These are phyloP conservation scores for Lupinus albus DNA, from an alignment of 306 rosid genomes.

Conservation along the genomic window DNA sequence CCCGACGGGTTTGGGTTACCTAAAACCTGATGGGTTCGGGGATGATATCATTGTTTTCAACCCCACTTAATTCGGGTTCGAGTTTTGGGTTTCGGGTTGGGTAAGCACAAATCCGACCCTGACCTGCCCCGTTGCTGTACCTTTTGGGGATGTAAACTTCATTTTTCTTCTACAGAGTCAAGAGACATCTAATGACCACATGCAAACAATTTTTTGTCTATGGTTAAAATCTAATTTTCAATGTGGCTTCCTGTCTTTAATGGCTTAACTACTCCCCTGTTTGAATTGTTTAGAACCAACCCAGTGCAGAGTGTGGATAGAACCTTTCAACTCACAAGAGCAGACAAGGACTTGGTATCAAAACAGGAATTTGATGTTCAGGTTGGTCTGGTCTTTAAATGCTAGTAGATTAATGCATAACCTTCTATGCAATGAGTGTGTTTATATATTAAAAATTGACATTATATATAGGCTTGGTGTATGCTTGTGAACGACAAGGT, in stretches of 20 bases:
- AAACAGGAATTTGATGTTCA: slow-evolving; percentile 84
- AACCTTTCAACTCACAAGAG: slow-evolving; percentile 82
- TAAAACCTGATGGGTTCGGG: too few relatives aligned
- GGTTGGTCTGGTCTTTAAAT: slow-evolving; percentile 57
- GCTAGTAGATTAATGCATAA: slow-evolving; percentile 32
- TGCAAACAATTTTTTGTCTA: not conserved
- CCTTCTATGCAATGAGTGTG: slow-evolving; percentile 23
- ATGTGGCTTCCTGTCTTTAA: slow-evolving; percentile 21
- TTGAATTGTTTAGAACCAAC: slow-evolving; percentile 61
- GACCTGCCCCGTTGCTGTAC: too few relatives aligned
- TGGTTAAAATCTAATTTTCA: slow-evolving; percentile 20
- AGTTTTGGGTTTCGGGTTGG: too few relatives aligned
- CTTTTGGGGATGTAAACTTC: not conserved
- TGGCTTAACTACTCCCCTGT: slow-evolving; percentile 36
- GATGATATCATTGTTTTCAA: too few relatives aligned
- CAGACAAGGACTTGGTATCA: slow-evolving; percentile 70
- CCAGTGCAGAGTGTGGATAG: slow-evolving; percentile 86
- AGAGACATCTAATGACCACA: slow-evolving; percentile 11
- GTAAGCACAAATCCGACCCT: too few relatives aligned
- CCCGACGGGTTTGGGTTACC: too few relatives aligned
- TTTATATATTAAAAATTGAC: slow-evolving; percentile 36
- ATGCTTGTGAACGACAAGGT: slow-evolving; percentile 98
- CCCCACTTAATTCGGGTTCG: too few relatives aligned
- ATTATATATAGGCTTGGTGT: slow-evolving; percentile 80
- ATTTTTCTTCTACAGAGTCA: slow-evolving; percentile 8